These are phyloP conservation scores for Emericellopsis cladophorae DNA, from an alignment of 2,329 filamentous ascomycete genomes.

Conservation along the genomic window DNA sequence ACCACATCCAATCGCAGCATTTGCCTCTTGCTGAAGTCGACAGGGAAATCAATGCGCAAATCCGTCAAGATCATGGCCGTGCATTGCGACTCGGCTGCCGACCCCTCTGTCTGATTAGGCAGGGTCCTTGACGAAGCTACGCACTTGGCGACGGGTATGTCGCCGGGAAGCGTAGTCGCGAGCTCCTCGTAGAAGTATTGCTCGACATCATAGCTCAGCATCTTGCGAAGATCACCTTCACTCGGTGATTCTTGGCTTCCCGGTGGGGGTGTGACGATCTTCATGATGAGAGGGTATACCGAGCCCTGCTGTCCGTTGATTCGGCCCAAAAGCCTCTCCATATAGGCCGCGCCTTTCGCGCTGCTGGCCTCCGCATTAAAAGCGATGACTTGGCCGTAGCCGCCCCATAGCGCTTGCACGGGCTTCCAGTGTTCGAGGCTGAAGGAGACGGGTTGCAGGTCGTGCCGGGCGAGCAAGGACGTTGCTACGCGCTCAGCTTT, in stretches of 20 bases:
- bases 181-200: slow-evolving; percentile 50
- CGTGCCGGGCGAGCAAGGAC: slow-evolving; percentile 20
- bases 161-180: slow-evolving; percentile 30
- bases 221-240: slow-evolving; percentile 52
- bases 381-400: slow-evolving; percentile 42
- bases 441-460: slow-evolving; percentile 10
- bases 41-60: slow-evolving; percentile 36
- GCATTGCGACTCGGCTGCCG: no score
- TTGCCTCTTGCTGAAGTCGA: slow-evolving; percentile 40
- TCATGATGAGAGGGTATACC: slow-evolving; percentile 36
- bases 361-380: slow-evolving; percentile 27
- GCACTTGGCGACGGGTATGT: slow-evolving; percentile 35
- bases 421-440: slow-evolving; percentile 23
- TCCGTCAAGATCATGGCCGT: slow-evolving; percentile 35
- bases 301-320: slow-evolving; percentile 5
- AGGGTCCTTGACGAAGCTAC: slow-evolving; percentile 31
- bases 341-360: slow-evolving; percentile 5
- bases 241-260: slow-evolving; percentile 10
- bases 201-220: slow-evolving; percentile 55
- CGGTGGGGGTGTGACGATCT: slow-evolving; percentile 43
- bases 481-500: no score
- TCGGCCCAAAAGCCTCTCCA: neutral
- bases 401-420: slow-evolving; percentile 35
- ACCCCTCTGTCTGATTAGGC: no score
- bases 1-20: slow-evolving; percentile 34